Evolutionary conservation across 164 flowering plant species (phyloP), one percentile per base, ranked within the genome.

Genomic region (Vitis rotundifolia): DNA sequence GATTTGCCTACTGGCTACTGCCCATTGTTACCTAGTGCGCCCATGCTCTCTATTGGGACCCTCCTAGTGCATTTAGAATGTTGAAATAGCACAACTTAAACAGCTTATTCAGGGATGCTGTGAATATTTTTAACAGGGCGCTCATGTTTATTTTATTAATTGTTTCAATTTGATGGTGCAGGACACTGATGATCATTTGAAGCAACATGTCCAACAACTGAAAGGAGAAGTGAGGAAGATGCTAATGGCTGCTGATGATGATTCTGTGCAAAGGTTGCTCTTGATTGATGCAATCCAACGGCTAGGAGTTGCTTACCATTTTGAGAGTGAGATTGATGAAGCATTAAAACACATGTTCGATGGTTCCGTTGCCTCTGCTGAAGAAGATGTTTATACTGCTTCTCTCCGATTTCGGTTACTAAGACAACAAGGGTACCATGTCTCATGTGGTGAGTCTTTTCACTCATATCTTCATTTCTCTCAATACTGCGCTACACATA

Each of bases 351-450:
- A 57, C 22, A 51, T 79, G 44, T 31, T 31, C 6, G 44, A 31
- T 31, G 6, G 6, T 31, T 31, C 44, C 44, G 6, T 31, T 7
- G 44, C 2, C 44, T 31, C 44, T 3, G 7, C 44, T 31, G 44
- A 31, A 31, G 44, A 31, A 31, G 67, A 63, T 63, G 71, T 75
- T n/a, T 37, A 68, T 14, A 16, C 13, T 22, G 56, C 64, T 63
- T 58, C 78, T 57, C 78, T 74, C 9, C 68, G 54, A 9, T 78
- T 78, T 50, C 75, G 77, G 11, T 14, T 80, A 50, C 73, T 80
- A 7, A 48, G 83, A 10, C 76, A 77, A 71, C 73, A 77, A 9
- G 82, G 82, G 0, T 69, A 61, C 54, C 0, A 12, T n/a, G 54
- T 75, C 11, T 64, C 82, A 31, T 31, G 6, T 31, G 44, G 44